Base-by-base conservation (phyloP, 2,329 filamentous ascomycete species). In the Monosporascus sp. region DNA sequence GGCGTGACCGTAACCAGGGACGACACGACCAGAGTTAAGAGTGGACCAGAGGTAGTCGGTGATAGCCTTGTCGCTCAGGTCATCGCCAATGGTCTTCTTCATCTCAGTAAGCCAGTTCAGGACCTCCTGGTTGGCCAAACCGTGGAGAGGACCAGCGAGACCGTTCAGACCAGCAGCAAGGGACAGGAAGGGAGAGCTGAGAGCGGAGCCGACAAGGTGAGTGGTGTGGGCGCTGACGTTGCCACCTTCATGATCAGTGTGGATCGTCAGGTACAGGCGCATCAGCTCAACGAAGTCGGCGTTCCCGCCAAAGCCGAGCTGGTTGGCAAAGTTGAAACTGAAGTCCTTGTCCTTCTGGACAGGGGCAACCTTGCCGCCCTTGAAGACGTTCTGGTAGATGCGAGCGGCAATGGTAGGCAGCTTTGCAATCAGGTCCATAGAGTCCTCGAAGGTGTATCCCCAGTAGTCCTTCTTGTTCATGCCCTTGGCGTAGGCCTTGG, bases 311-410 rank as follows among this genome's bases (percentile, higher is more conserved):
- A 94, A 99, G 69, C 94, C 94, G 67, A 99, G 91, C 86, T 96
- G 91, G 86, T 97, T 97, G 78, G 94, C 92, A 74, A 99, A 90
- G 88, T 99, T 99, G 90, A 88, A 99, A 68, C 87, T 84, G 82
- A 97, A 99, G 74, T 99, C 94, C 89, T 97, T 94, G 81, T 97
- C 93, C 84, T 96, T 95, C 83, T 97, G 87, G 74, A 96, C 85
- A 52, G 91, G 75, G 57, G 91, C 90, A 64, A 99, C 93, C 87
- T 97, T 97, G 80, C 94, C 94, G 71, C 96, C 94, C 87, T 97
- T 97, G 90, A 96, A 99, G 75, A 97, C 88, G 76, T 99, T 99
- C 82, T 96, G 94, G 87, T 99, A 99, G 84, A 99, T 99, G 80
- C 91, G 91, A 61, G 94, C 82, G 61, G 94, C 94, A 69, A 99